Evolutionary conservation across 2,329 filamentous ascomycete species (phyloP), one percentile per base, ranked within the genome.

Genomic region (Ramularia collo-cygni): DNA sequence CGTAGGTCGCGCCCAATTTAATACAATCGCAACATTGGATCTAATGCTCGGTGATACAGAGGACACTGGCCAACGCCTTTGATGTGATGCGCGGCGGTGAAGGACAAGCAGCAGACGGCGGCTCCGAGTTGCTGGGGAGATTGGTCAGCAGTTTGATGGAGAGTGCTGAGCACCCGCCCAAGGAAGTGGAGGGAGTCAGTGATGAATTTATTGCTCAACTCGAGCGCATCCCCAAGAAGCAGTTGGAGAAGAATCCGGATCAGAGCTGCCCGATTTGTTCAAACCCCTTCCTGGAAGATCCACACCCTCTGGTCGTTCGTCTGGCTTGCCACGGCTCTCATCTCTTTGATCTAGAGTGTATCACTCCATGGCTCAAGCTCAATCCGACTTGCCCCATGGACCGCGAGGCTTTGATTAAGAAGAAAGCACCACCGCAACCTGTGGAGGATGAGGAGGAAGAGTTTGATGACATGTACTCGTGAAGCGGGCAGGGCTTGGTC

Each of bases 381-480:
- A 75, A 79, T 47, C 74, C 75, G 7, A 81, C 77, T 14, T 82
- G 77, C 61, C 77, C 77, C 13, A 64, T 81, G 34, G 77, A 81
- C 55, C 68, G 78, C 36, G 68, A 71, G 54, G 71, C 75, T 56
- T 65, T 81, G 43, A 63, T 74, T 13, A 77, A 78, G 63, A 56
- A 71, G 46, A 38, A 43, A 17, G 47, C 48, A 13, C 50, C 52
- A n/a, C 51, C 54, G 14, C 52, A 50, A 18, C 46, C 46, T 58
- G 61, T 66, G 50, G 62, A 74, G 52, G 65, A 76, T 45, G 66
- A 71, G 44, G 68, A 72, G 45, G 68, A 66, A 49, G 69, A 74
- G 42, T 71, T 64, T 50, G 68, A 73, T 55, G 70, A 71, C 28
- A 69, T 70, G 66, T 71, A 68, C 48, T 67, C 66, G 40, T 71